Evolutionary conservation across 2,329 filamentous ascomycete species (phyloP).

Genomic region (Dothistroma septosporum): DNA sequence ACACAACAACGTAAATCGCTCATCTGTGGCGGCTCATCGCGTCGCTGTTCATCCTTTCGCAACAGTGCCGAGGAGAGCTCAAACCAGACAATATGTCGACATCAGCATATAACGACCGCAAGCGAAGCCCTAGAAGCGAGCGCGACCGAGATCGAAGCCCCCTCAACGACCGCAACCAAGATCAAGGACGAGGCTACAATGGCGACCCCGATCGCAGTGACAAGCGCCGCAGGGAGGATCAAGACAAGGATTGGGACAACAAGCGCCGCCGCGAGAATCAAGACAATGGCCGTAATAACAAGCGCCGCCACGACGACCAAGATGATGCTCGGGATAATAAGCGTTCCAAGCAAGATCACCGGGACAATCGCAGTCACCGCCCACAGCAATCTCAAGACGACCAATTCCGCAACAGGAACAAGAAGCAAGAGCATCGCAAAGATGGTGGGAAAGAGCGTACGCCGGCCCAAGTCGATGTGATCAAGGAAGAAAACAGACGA

Average conservation of each 20-base stretch:
- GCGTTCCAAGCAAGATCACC: neutral
- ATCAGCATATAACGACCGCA: constrained; percentile 14
- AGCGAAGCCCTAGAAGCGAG: constrained; percentile 7
- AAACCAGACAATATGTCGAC: constrained; percentile 15
- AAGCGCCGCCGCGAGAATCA: neutral
- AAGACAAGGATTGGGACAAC: too few relatives aligned
- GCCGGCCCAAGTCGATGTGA: neutral
- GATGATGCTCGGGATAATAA: neutral
- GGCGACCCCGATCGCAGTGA: neutral
- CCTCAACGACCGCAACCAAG: too few relatives aligned
- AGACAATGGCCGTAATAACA: neutral
- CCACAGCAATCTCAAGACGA: neutral
- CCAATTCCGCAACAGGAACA: neutral
- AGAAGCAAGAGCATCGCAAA: neutral
- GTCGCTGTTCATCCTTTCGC: constrained; percentile 27
- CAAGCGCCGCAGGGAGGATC: neutral
- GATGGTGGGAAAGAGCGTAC: neutral
- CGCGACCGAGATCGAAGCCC: neutral
- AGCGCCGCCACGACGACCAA: neutral
- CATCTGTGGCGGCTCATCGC: constrained; percentile 27
- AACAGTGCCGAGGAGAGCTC: constrained; percentile 34
- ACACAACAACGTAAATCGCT: neutral
- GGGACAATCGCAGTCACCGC: neutral
- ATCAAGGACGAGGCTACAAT: neutral
- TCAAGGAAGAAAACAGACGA: neutral